These are phyloP conservation scores for Phoenix roebelenii DNA, from an alignment of 176 grass and related monocot species.

Conservation along the genomic window DNA sequence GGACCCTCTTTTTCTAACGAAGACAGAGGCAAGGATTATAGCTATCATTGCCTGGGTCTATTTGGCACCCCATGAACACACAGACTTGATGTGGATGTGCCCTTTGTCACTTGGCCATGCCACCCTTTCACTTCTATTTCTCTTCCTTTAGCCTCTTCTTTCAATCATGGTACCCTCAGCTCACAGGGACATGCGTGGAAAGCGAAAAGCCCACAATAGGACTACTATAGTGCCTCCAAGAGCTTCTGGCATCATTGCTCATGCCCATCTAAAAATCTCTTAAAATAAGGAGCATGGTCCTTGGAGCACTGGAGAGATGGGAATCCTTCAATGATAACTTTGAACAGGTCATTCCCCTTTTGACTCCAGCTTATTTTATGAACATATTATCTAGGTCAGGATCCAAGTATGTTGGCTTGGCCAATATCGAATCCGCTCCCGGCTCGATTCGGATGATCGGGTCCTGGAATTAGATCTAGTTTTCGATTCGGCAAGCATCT, in stretches of 20 bases:
- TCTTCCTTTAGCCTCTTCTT: not conserved
- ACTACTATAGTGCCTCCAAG: not conserved
- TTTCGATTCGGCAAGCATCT: no score
- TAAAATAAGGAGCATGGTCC: not conserved
- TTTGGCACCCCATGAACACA: no score
- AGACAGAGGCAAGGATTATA: no score
- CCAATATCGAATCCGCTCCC: no score
- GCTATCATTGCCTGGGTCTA: no score
- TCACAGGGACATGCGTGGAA: slow-evolving; percentile 1
- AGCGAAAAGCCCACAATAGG: not conserved
- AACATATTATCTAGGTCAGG: no score
- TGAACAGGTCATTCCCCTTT: not conserved
- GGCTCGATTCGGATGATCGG: no score
- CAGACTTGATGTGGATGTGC: no score
- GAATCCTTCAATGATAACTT: not conserved
- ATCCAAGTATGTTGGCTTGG: no score
- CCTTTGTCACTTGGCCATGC: no score
- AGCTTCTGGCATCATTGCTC: not conserved
- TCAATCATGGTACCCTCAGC: not conserved
- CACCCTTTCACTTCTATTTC: not conserved
- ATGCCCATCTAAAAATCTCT: not conserved
- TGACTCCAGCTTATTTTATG: not conserved
- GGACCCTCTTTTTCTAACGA: no score
- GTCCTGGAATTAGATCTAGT: no score
- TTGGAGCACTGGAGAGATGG: not conserved